Percentiles rank a stretch among this genome's conserved stretches.
These are phyloP conservation scores for Fraxinus xanthoxyloides DNA, from an alignment of 305 asterid genomes.

Conservation along the genomic window DNA sequence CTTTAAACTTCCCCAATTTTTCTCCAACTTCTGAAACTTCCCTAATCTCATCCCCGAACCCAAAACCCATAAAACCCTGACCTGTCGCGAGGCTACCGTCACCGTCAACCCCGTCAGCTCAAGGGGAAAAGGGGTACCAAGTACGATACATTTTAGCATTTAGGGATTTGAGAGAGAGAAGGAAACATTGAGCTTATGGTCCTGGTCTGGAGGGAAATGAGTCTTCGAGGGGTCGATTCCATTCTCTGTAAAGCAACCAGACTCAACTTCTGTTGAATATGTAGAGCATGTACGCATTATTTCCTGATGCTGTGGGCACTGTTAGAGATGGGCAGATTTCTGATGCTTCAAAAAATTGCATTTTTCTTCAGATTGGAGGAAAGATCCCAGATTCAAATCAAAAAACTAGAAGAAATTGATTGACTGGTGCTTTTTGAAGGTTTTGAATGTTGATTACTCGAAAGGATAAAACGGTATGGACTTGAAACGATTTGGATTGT, in stretches of 20 bases:
- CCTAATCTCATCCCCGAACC: too few relatives aligned
- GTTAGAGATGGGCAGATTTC: slow-evolving; percentile 90
- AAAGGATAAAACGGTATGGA: too few relatives aligned
- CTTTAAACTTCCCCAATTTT: too few relatives aligned
- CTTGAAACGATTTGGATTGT: too few relatives aligned
- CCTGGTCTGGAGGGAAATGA: slow-evolving; percentile 63
- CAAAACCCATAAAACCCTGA: too few relatives aligned
- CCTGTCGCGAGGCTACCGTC: too few relatives aligned
- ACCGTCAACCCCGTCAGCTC: too few relatives aligned
- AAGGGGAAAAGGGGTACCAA: slow-evolving; percentile 39
- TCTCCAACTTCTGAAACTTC: too few relatives aligned
- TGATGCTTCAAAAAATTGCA: slow-evolving; percentile 88
- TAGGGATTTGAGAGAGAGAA: slow-evolving; percentile 94
- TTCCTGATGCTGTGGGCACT: slow-evolving; percentile 70
- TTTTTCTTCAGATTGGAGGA: slow-evolving; percentile 24
- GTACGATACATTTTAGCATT: slow-evolving; percentile 98
- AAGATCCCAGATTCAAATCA: not conserved
- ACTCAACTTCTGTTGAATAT: slow-evolving; percentile 85
- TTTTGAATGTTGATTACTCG: not conserved
- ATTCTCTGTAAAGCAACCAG: slow-evolving; percentile 82
- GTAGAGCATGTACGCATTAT: slow-evolving; percentile 85
- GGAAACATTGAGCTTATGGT: slow-evolving; percentile 94
- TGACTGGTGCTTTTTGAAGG: not conserved
- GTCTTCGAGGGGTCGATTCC: slow-evolving; percentile 95
- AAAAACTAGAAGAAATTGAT: not conserved